A percentile compares a stretch with the other conserved stretches of the same genome.
Evolutionary conservation across 1,139 yeast species (phyloP).

Genomic region (Geotrichum siamense): DNA sequence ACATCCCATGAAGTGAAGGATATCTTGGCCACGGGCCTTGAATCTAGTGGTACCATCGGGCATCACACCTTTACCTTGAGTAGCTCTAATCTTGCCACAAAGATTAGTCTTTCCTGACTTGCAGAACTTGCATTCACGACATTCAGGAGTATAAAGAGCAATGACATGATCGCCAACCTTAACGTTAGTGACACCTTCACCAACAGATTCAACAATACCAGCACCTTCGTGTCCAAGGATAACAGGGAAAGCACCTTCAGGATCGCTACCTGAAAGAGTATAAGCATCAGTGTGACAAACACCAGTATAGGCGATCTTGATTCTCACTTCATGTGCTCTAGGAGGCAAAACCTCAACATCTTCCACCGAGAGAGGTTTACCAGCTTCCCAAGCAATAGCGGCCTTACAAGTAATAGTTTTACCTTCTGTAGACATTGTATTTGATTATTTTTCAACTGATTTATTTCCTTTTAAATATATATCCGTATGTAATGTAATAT

Average conservation of each 20-base stretch:
- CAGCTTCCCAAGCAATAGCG: constrained; percentile 96
- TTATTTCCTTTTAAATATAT: no score
- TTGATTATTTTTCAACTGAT: no score
- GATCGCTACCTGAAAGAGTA: constrained; percentile 88
- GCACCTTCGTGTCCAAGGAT: constrained; percentile 96
- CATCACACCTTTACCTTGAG: constrained; percentile 88
- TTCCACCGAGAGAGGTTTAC: constrained; percentile 72
- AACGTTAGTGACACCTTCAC: constrained; percentile 85
- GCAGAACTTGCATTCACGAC: constrained; percentile 92
- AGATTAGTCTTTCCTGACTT: constrained; percentile 90
- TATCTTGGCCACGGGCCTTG: constrained; percentile 50
- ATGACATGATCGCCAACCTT: constrained; percentile 86
- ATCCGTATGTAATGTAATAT: no score
- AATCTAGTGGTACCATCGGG: constrained; percentile 95
- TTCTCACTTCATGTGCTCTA: constrained; percentile 93
- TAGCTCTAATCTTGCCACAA: constrained; percentile 84
- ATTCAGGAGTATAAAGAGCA: constrained; percentile 93
- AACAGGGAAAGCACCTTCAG: constrained; percentile 90
- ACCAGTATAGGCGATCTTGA: constrained; percentile 80
- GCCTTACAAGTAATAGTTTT: constrained; percentile 85
- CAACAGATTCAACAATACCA: constrained; percentile 86
- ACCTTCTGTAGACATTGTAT: constrained; percentile 25
- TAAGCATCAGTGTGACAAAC: constrained; percentile 98
- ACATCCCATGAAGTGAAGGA: constrained; percentile 94
- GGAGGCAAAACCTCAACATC: constrained; percentile 89